Evolutionary conservation across 495 filamentous ascomycete species (phyloP).

Genomic region (Entonaema liquescens): DNA sequence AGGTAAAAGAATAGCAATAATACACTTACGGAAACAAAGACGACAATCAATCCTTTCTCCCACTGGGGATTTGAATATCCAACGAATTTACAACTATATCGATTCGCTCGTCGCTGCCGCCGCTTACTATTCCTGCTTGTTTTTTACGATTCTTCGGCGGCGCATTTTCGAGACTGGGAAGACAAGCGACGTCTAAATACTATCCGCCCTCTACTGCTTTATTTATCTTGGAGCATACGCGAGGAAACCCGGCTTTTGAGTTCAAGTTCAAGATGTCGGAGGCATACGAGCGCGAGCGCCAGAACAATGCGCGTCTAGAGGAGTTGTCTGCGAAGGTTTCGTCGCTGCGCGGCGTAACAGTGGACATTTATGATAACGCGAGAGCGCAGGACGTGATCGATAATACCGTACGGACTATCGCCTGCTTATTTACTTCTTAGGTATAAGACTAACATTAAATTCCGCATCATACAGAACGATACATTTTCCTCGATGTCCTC

Average conservation of each 20-base stretch:
- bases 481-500: slow-evolving; percentile 68
- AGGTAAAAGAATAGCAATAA: slow-evolving; percentile 24
- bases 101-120: neutral
- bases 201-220: neutral
- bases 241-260: slow-evolving; percentile 8
- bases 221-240: neutral
- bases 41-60: slow-evolving; percentile 17
- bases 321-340: slow-evolving; percentile 90
- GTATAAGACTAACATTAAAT: neutral
- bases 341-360: slow-evolving; percentile 92
- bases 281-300: slow-evolving; percentile 92
- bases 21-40: slow-evolving; percentile 27
- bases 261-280: slow-evolving; percentile 76
- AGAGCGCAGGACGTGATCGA: slow-evolving; percentile 87
- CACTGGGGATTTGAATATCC: neutral
- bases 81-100: slow-evolving; percentile 5
- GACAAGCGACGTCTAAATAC: neutral
- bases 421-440: neutral
- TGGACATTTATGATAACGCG: slow-evolving; percentile 97
- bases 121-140: neutral
- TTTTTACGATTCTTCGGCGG: neutral
- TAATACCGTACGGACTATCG: slow-evolving; percentile 68
- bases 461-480: slow-evolving; percentile 50
- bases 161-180: slow-evolving; percentile 4
- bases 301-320: slow-evolving; percentile 95